Percentiles rank a stretch among this genome's conserved stretches.
Evolutionary conservation across 768 basidiomycete genomes (phyloP).

Genomic region (Infundibulicybe gibba): DNA sequence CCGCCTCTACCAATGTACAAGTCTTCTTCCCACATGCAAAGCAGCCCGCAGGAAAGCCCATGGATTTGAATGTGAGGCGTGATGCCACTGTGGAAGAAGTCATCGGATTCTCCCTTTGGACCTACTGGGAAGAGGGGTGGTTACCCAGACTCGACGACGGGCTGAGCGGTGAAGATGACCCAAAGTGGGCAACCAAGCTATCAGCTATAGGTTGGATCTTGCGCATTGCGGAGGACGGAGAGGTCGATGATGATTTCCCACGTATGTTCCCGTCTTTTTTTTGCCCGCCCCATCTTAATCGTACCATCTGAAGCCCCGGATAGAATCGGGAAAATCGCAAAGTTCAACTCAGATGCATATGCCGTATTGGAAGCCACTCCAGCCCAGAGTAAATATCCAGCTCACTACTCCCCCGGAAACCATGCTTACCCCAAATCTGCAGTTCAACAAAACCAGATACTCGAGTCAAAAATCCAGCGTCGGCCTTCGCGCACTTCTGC

Average conservation of each 20-base stretch:
- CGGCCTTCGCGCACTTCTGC: slow-evolving; percentile 70
- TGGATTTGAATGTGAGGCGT: slow-evolving; percentile 74
- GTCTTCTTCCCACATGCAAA: slow-evolving; percentile 85
- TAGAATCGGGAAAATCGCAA: slow-evolving; percentile 76
- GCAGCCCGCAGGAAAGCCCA: slow-evolving; percentile 54
- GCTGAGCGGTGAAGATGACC: slow-evolving; percentile 55
- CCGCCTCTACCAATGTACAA: slow-evolving; percentile 59
- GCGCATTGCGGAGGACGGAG: slow-evolving; percentile 94
- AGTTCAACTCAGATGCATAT: slow-evolving; percentile 89
- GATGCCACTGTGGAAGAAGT: slow-evolving; percentile 96
- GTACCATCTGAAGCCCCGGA: slow-evolving; percentile 72
- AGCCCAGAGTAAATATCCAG: slow-evolving; percentile 52
- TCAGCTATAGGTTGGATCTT: slow-evolving; percentile 89
- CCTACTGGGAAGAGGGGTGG: slow-evolving; percentile 90
- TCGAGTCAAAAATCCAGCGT: slow-evolving; percentile 80
- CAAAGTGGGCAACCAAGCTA: slow-evolving; percentile 51
- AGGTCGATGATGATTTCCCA: slow-evolving; percentile 98
- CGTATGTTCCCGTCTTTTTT: slow-evolving; percentile 51
- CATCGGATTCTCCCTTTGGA: slow-evolving; percentile 88
- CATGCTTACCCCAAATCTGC: slow-evolving; percentile 9
- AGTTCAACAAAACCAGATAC: slow-evolving; percentile 73
- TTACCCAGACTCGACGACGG: slow-evolving; percentile 74
- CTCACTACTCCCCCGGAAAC: slow-evolving; percentile 1
- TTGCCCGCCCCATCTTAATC: slow-evolving; percentile 2
- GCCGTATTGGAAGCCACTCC: slow-evolving; percentile 78